Percentiles rank a stretch among this genome's conserved stretches.
phyloP scores from a whole-genome alignment of 1,139 yeast genomes.

The Saccharomyces pastorianus region DNA sequence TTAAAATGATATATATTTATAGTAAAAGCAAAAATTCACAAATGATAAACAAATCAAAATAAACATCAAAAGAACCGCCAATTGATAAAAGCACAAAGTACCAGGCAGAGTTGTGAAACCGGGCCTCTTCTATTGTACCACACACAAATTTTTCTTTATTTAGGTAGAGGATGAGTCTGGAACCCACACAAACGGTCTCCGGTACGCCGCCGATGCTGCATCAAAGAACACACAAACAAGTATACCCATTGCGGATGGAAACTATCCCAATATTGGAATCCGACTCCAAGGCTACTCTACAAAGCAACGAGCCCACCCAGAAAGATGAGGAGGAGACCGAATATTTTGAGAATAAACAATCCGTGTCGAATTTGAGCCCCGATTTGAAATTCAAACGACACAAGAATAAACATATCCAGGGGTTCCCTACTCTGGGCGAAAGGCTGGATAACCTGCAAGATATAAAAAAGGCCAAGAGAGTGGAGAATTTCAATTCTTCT shows the following conservation, averaged over 20 bases:
- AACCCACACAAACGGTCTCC: neutral
- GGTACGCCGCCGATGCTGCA: neutral
- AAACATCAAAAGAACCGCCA: neutral
- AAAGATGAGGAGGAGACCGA: neutral
- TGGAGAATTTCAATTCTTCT: constrained; percentile 31
- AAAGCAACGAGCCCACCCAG: neutral
- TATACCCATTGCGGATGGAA: neutral
- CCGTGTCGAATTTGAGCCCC: neutral
- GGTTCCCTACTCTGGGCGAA: constrained; percentile 27
- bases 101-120: neutral
- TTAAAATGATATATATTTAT: neutral
- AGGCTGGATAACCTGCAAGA: constrained; percentile 26
- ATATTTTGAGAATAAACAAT: neutral
- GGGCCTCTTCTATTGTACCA: neutral
- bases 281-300: neutral
- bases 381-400: constrained; percentile 30
- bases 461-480: constrained; percentile 25
- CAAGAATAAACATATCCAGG: constrained; percentile 17
- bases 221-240: neutral
- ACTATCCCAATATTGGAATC: neutral
- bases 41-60: neutral
- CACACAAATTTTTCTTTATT: neutral
- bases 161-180: neutral
- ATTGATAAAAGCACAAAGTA: neutral
- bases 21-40: neutral